A percentile compares a stretch with the other conserved stretches of the same genome.
Conservation (phyloP, 257 asterid genomes). For the Oldenlandia corymbosa region DNA sequence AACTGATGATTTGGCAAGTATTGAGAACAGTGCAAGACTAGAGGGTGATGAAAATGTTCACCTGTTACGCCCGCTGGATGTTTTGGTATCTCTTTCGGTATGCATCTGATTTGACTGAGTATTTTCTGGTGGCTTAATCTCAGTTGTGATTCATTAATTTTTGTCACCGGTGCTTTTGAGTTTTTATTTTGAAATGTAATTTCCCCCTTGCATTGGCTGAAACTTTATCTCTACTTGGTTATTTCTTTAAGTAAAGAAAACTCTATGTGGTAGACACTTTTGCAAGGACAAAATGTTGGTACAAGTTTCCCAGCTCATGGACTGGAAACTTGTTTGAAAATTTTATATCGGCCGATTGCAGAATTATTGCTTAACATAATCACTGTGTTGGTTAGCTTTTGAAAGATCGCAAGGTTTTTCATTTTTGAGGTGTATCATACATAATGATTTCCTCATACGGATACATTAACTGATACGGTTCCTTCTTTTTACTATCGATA, state of each 20-base stretch:
- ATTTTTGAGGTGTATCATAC: neutral
- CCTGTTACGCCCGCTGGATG: slow-evolving; percentile 64
- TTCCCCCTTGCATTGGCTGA: neutral
- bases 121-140: too few species aligned
- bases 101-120: too few species aligned
- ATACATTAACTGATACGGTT: too few species aligned
- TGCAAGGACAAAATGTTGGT: neutral
- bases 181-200: neutral
- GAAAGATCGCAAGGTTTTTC: neutral
- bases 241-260: neutral
- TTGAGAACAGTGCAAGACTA: slow-evolving; percentile 24
- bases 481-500: too few species aligned
- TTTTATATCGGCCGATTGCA: neutral
- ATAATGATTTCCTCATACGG: neutral
- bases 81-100: slow-evolving; percentile 66
- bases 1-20: slow-evolving; percentile 31
- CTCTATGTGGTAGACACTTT: neutral
- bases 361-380: too few species aligned
- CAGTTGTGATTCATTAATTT: neutral
- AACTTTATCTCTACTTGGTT: neutral
- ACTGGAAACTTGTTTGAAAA: neutral
- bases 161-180: neutral
- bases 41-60: slow-evolving; percentile 34
- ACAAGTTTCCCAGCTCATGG: neutral
- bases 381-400: neutral